These are phyloP conservation scores for Eremomyces bilateralis DNA, from an alignment of 495 filamentous ascomycete genomes.

Conservation along the genomic window DNA sequence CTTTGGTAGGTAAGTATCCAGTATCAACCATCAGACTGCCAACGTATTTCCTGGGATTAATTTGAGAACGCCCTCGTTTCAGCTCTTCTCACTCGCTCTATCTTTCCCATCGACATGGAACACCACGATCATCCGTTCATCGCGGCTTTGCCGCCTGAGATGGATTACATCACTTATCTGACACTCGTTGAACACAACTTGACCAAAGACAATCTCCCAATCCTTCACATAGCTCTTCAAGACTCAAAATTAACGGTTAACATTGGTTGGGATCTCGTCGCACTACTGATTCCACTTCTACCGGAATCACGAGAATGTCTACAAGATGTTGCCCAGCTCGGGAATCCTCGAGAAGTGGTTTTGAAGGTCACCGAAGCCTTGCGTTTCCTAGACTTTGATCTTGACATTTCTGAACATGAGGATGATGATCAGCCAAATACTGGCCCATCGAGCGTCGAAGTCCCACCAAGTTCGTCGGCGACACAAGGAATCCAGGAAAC, in stretches of 20 bases:
- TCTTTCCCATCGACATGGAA: too few relatives aligned
- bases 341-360: conserved; percentile 86
- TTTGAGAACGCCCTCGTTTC: too few relatives aligned
- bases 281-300: conserved; percentile 57
- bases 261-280: conserved; percentile 91
- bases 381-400: conserved; percentile 27
- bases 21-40: too few relatives aligned
- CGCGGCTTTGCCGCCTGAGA: conserved; percentile 36
- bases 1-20: too few relatives aligned
- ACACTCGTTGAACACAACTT: conserved; percentile 75
- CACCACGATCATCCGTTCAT: too few relatives aligned
- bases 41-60: too few relatives aligned
- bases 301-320: conserved; percentile 54
- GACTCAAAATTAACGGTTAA: conserved; percentile 66
- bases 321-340: conserved; percentile 53
- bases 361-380: conserved; percentile 66
- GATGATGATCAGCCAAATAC: conserved; percentile 32
- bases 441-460: too few relatives aligned
- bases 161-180: conserved; percentile 72
- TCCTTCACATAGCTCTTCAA: conserved; percentile 58
- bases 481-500: conserved; percentile 6
- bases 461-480: conserved; percentile 10
- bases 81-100: too few relatives aligned
- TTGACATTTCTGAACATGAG: conserved; percentile 7
- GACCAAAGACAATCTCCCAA: conserved; percentile 49